Evolutionary conservation across 139 green algal species (phyloP), one percentile per base, ranked within the genome.

Genomic region (Micractinium conductrix): DNA sequence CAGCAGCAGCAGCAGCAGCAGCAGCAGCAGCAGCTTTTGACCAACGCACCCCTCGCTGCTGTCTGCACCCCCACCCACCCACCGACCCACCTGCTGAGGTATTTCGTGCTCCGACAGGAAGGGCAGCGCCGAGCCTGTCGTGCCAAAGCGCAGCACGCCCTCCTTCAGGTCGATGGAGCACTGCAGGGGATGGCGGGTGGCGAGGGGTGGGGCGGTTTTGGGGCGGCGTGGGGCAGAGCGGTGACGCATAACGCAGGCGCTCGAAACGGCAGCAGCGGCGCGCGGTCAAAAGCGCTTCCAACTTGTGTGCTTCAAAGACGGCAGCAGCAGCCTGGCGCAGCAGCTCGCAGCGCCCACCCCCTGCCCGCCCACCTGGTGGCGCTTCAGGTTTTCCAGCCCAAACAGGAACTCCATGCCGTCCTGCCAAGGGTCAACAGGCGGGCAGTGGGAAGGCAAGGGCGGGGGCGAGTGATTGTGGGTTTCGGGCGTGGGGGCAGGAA

Each of bases 101-200:
- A 91, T 65, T 83, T 89, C 84, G 74, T 92, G 87, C 70, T 97
- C 93, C 2, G 91, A 53, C 48, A 98, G 91, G 86, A 98, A 98
- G n/a, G 90, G 89, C 84, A 98, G 87, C 12, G 89, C 87, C 22
- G 91, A 87, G 43, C 79, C 89, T 79, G 71, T 78, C 40, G 62
- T 40, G 17, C 44, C 37, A 84, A 98, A 95, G 74, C 84, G 81
- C 67, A 97, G 91, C 80, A 90, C 80, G 78, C 91, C 92, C 74
- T n/a, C 67, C 48, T 91, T 87, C 40, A 96, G 87, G 80, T 97
- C 93, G 48, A 97, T 95, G 85, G 38, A 87, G 87, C 92, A 96
- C 83, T 92, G 88, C 48, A 62, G 22, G 73, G 43, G n/a, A 58
- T 16, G 48, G 48, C 12, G 16, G 48, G 48, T 10, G 48, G 63